These are phyloP conservation scores for Lizonia empirigonia DNA, from an alignment of 2,329 filamentous ascomycete genomes.

Conservation along the genomic window DNA sequence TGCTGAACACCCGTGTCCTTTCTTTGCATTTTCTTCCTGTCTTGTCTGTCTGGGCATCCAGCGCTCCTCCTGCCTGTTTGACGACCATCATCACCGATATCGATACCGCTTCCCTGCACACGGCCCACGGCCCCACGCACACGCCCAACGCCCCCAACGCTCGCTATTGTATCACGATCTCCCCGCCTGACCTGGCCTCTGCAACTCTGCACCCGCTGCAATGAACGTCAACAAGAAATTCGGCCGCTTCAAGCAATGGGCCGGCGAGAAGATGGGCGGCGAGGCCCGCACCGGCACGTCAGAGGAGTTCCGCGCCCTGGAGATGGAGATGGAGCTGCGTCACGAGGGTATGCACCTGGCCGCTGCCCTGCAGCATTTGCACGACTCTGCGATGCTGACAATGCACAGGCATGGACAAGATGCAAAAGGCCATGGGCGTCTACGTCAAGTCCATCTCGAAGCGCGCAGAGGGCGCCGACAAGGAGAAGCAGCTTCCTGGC, in stretches of 20 bases:
- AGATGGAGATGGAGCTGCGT: slow-evolving; percentile 86
- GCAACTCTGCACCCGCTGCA: slow-evolving; percentile 19
- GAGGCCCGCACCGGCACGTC: slow-evolving; percentile 86
- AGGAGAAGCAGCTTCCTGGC: slow-evolving; percentile 82
- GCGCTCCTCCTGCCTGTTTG: slow-evolving; percentile 21
- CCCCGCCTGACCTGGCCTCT: slow-evolving; percentile 21
- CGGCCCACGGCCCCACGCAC: slow-evolving; percentile 1
- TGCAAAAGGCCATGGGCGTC: slow-evolving; percentile 81
- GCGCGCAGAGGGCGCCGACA: slow-evolving; percentile 83
- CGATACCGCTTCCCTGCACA: slow-evolving; percentile 17
- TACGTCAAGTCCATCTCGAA: slow-evolving; percentile 90
- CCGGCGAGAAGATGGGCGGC: slow-evolving; percentile 91
- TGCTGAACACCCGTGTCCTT: slow-evolving; percentile 4
- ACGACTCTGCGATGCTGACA: slow-evolving; percentile 10
- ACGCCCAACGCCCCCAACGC: too few relatives aligned
- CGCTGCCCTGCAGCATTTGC: slow-evolving; percentile 10
- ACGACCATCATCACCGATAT: slow-evolving; percentile 18
- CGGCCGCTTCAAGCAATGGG: slow-evolving; percentile 97
- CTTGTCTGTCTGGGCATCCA: slow-evolving; percentile 5
- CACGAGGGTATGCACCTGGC: slow-evolving; percentile 71
- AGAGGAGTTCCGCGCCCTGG: slow-evolving; percentile 88
- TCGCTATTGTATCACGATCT: slow-evolving; percentile 26
- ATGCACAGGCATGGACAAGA: slow-evolving; percentile 78
- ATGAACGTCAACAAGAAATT: slow-evolving; percentile 84
- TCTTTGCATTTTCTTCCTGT: slow-evolving; percentile 3